Evolutionary conservation across 345 rosid genomes (phyloP), one percentile per base, ranked within the genome.

Genomic region (Eucalyptus polyanthemos): DNA sequence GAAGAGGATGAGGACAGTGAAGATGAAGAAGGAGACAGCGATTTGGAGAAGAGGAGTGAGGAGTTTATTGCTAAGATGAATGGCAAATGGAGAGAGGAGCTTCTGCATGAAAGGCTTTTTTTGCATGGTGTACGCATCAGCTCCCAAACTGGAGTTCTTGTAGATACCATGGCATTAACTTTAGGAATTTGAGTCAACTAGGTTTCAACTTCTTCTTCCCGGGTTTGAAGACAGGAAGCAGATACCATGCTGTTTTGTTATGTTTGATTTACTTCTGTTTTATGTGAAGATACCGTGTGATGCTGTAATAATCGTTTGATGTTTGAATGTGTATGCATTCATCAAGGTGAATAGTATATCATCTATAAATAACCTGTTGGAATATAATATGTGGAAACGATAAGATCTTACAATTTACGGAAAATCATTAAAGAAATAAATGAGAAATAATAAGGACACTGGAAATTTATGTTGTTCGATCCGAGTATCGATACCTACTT

Each of bases 361-460:
- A 72, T 72, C 44, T 72, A 37, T 10, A 72, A 72, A 37, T 14
- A 72, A 69, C 24, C 0, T 0, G 3, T 50, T 14, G 51, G 51
- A 50, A 50, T 50, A 50, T 14, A 50, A 50, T 50, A 50, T 50
- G 51, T 0, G 0, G 17, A 50, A 50, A 50, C 1, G 0, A 14
- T 3, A 50, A 0, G 17, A 50, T 50, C 1, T 50, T 50, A 0
- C 6, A 50, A 14, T 50, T 50, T 14, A 50, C 7, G 51, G 3
- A 0, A 50, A 14, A 50, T 50, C 17, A 50, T 17, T 50, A 50
- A 0, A 50, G 51, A 50, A 50, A 50, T 50, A 50, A 50, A 50
- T 0, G 3, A 14, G 3, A 0, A 50, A 50, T 50, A 50, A 50
- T 50, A 50, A 50, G 1, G 51, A 50, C 7, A 5, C 0, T 15